Base-by-base conservation (phyloP, 2,329 filamentous ascomycete species). In the Hymenoscyphus salicellus region DNA sequence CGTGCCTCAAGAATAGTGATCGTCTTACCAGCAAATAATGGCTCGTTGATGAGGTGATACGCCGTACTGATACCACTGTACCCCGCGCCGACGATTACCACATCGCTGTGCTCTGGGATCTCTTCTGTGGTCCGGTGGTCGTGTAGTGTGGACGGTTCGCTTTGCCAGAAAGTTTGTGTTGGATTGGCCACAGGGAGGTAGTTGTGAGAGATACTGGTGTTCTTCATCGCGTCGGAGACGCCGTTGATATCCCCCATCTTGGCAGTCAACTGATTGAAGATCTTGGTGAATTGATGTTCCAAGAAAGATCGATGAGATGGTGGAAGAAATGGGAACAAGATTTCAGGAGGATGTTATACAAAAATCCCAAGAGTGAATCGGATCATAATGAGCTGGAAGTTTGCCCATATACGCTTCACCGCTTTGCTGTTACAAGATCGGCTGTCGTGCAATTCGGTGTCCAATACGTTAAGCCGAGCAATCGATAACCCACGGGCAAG, bases 1-100 rank as follows among this genome's bases (percentile, higher is more conserved):
- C 90, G 82, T 17, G 90, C 90, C 77, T 93, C 90, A 4, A 93
- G 80, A 78, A 93, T 52, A 20, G 46, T 52, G 46, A 52, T 52
- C 26, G 46, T 52, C 20, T 52, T 52, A 14, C 46, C 46, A 26
- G 46, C 46, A 52, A 52, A 52, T 26, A 20, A 52, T 26, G 46
- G 46, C 23, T 55, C 59, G 23, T 61, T 46, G 43, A 68, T 57
- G 8, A 70, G 55, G 43, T 70, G 67, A 38, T 68, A 69, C 20
- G 69, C 67, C 20, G 65, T 65, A 17, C 60, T 55, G 14, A 67
- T 62, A 26, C 69, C 69, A n/a, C 65, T 63, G 58, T 66, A 68
- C 1, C 72, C 72, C 38, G 71, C 67, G 17, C 72, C 72, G 10
- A 74, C 71, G 62, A 74, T 72, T 4, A 72, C 61, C 26, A 72